These are phyloP conservation scores for Penicillium antarcticum DNA, from an alignment of 495 filamentous ascomycete species.

Conservation along the genomic window DNA sequence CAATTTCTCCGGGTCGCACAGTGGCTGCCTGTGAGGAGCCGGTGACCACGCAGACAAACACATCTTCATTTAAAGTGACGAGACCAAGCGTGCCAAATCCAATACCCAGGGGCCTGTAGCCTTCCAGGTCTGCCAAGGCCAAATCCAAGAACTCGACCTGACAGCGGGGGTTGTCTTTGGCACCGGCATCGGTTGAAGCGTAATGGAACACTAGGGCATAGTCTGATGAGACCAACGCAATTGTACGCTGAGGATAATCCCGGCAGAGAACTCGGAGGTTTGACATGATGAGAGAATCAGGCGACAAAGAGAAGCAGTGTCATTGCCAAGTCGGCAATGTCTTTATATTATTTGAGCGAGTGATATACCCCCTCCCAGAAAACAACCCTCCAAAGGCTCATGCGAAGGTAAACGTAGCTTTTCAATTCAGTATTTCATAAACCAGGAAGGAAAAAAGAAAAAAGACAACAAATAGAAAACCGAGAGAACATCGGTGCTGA, in stretches of 20 bases:
- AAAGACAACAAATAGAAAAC: background rate
- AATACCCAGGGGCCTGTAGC: slow-evolving; percentile 71
- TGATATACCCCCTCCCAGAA: background rate
- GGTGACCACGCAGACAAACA: slow-evolving; percentile 91
- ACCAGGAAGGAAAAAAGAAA: background rate
- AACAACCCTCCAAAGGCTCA: background rate
- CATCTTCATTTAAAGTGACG: slow-evolving; percentile 78
- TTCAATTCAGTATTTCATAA: background rate
- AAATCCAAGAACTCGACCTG: slow-evolving; percentile 79
- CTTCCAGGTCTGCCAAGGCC: slow-evolving; percentile 62
- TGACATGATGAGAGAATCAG: slow-evolving; percentile 28
- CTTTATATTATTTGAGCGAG: background rate
- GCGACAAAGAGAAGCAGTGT: background rate
- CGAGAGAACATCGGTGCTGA: background rate
- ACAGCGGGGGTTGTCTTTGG: slow-evolving; percentile 60
- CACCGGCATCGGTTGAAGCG: slow-evolving; percentile 50
- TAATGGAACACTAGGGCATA: slow-evolving; percentile 83
- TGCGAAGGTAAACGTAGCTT: background rate
- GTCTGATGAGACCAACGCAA: slow-evolving; percentile 74
- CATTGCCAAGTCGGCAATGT: slow-evolving; percentile 2
- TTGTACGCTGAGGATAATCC: slow-evolving; percentile 78
- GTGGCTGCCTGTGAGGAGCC: slow-evolving; percentile 72
- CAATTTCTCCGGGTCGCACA: slow-evolving; percentile 80
- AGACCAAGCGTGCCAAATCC: slow-evolving; percentile 88
- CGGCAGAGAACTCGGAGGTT: slow-evolving; percentile 38